Conservation (phyloP, 495 filamentous ascomycete species). For the Ramalina intermedia region DNA sequence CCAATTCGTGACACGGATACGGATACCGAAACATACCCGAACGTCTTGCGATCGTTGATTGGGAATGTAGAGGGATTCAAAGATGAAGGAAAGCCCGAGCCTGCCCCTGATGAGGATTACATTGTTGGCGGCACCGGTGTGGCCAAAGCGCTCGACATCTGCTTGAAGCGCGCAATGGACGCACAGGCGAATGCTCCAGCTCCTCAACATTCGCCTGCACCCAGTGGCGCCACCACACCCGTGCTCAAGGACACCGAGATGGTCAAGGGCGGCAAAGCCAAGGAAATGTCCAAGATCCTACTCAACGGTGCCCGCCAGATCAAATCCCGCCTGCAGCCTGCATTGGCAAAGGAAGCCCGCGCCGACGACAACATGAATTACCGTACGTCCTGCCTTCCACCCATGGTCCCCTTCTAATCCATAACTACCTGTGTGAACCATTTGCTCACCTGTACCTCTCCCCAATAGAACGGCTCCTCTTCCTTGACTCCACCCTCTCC, state of each 20-base stretch:
- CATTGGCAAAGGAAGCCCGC: conserved; percentile 61
- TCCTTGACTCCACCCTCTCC: conserved; percentile 78
- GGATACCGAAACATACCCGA: conserved; percentile 34
- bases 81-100: conserved; percentile 49
- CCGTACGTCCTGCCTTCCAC: conserved; percentile 35
- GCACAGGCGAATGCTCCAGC: conserved; percentile 25
- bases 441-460: conserved; percentile 11
- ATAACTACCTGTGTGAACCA: neutral
- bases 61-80: conserved; percentile 37
- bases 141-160: conserved; percentile 83
- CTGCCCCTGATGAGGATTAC: conserved; percentile 81
- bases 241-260: conserved; percentile 28
- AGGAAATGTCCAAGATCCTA: conserved; percentile 83
- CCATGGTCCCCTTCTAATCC: too few species aligned
- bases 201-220: conserved; percentile 17
- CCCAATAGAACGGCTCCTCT: conserved; percentile 57
- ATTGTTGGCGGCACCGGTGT: conserved; percentile 92
- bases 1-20: conserved; percentile 25
- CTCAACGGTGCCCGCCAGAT: conserved; percentile 79
- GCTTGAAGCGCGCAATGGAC: conserved; percentile 54
- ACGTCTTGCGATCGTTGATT: conserved; percentile 54
- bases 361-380: conserved; percentile 55
- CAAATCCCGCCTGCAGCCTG: conserved; percentile 65
- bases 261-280: conserved; percentile 49
- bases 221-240: conserved; percentile 43